A percentile compares a stretch with the other conserved stretches of the same genome.
phyloP scores from a whole-genome alignment of 805 yeast genomes.

The Wickerhamiella australiensis region DNA sequence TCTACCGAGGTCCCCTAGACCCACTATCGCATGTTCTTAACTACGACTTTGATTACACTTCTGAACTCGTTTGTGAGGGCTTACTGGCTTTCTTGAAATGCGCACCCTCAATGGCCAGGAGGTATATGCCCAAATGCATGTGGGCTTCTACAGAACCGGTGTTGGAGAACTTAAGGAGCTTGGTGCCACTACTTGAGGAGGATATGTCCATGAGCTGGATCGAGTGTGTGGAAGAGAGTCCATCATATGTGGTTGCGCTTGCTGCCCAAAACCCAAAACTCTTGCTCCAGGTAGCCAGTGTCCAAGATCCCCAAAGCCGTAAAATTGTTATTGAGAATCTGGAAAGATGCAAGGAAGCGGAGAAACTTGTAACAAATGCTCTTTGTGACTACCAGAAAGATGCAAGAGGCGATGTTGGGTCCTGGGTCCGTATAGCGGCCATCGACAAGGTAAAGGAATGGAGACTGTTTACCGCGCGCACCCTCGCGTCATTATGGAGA shows the following conservation, averaged over 20 bases:
- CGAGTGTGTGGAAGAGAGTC: slow-evolving; percentile 9
- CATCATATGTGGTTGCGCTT: slow-evolving; percentile 16
- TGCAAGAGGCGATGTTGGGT: slow-evolving; percentile 86
- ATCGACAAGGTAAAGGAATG: slow-evolving; percentile 31
- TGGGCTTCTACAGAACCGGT: not conserved
- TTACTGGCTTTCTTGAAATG: slow-evolving; percentile 9
- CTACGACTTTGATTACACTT: not conserved
- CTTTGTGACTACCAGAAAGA: slow-evolving; percentile 70
- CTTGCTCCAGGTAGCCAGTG: slow-evolving; percentile 5
- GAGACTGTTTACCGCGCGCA: not conserved
- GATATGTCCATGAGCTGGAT: not conserved
- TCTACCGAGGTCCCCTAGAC: not conserved
- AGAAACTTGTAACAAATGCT: slow-evolving; percentile 27
- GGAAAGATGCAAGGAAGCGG: not conserved
- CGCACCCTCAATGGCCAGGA: not conserved
- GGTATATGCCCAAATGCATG: not conserved
- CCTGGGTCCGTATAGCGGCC: slow-evolving; percentile 48
- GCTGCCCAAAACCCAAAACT: not conserved
- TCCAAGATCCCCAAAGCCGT: slow-evolving; percentile 17
- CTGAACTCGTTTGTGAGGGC: slow-evolving; percentile 13
- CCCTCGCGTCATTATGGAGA: slow-evolving; percentile 32
- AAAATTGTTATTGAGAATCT: slow-evolving; percentile 13
- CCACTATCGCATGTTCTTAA: not conserved
- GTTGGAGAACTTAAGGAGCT: not conserved
- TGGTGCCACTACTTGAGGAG: not conserved